Base-by-base conservation (phyloP, 345 rosid genomes). In the Jatropha curcas region DNA sequence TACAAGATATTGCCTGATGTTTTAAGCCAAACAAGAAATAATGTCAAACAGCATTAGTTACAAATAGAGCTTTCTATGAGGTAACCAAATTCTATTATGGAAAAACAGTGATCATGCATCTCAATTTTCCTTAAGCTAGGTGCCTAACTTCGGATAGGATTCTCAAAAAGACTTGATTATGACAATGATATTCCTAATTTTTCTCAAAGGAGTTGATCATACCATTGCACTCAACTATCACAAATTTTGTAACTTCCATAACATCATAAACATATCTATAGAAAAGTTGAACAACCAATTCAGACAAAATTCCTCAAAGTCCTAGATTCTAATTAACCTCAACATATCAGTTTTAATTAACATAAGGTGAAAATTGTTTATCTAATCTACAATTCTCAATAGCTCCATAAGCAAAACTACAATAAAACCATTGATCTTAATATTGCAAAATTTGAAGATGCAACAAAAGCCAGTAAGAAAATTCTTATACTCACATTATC, bases 401-500 rank as follows among this genome's bases (percentile, higher is more conserved):
- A 35, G 41, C 41, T 60, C 24, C 33, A 1, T 22, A 33, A 12
- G 35, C 13, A 67, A 57, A 58, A 43, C 48, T n/a, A 28, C 19
- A 65, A 62, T 5, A 52, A 74, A 60, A 45, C 39, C 41, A 20
- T 2, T 33, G 24, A 66, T 60, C 20, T 51, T 25, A 56, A 61
- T 30, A 46, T 41, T 69, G 50, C 51, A 79, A 64, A 37, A 19
- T 70, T 25, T 39, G 51, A 14, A 46, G 41, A 17, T 10, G 63
- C 34, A 58, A 45, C 33, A 28, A 60, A 77, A 75, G 48, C 35
- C 12, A 50, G 66, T 27, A 22, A 65, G 62, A 80, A n/a, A n/a
- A 66, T 73, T 51, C 20, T 71, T 67, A 79, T 61, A 89, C 98
- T 91, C 81, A 89, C 99, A 68, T 79, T 78, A 66, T 87, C 89